A percentile compares a stretch with the other conserved stretches of the same genome.
phyloP scores from a whole-genome alignment of 345 rosid genomes.

The Turnera subulata region DNA sequence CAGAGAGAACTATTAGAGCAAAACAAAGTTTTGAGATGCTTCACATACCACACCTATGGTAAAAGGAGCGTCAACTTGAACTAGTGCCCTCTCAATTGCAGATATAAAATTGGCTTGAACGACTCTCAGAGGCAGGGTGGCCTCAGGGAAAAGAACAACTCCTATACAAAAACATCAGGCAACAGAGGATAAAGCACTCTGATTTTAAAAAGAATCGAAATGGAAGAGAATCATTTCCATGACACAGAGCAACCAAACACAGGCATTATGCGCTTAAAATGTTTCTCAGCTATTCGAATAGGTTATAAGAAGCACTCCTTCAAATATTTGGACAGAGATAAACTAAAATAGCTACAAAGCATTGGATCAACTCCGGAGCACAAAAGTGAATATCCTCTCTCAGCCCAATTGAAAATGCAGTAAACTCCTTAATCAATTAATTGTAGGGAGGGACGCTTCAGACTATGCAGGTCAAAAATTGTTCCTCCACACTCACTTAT shows the following conservation, averaged over 20 bases:
- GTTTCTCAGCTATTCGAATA: not conserved
- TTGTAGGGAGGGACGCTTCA: too few relatives aligned
- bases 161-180: slow-evolving; percentile 49
- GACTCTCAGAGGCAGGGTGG: slow-evolving; percentile 90
- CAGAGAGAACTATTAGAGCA: slow-evolving; percentile 8
- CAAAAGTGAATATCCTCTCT: too few relatives aligned
- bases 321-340: too few relatives aligned
- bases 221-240: not conserved
- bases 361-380: too few relatives aligned
- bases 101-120: slow-evolving; percentile 62
- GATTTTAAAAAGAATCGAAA: slow-evolving; percentile 1
- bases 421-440: too few relatives aligned
- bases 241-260: not conserved
- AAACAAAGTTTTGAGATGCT: slow-evolving; percentile 8
- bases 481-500: too few relatives aligned
- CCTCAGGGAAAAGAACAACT: slow-evolving; percentile 93
- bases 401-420: too few relatives aligned
- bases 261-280: not conserved
- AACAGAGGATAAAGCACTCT: not conserved
- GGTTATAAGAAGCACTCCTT: too few relatives aligned
- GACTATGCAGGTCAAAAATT: too few relatives aligned
- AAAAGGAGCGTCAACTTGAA: slow-evolving; percentile 63
- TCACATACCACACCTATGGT: slow-evolving; percentile 89
- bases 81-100: slow-evolving; percentile 80
- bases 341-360: too few relatives aligned